Base-by-base conservation (phyloP, 2,329 filamentous ascomycete species). In the Cladosporium austrohemisphaericum region DNA sequence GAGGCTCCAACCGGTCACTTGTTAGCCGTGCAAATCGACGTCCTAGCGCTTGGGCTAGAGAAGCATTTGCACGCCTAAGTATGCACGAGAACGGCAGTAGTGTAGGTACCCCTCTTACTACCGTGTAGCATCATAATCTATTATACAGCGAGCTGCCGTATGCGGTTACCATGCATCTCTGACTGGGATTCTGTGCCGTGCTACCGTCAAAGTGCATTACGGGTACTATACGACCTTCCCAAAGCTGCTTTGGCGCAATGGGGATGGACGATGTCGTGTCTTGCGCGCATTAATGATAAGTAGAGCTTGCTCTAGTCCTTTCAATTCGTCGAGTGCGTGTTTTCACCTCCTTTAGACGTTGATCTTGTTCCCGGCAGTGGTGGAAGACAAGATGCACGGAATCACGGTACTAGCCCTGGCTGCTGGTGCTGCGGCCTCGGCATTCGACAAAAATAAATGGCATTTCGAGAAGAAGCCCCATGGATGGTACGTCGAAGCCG, bases 401-500 rank as follows among this genome's bases (percentile, higher is more conserved):
- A 23, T 45, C 9, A 8, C 35, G 20, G 31, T 31, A 35, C 20
- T 45, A 20, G 31, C 41, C 20, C n/a, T 45, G 20, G 41, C 31
- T 22, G 41, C 41, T 18, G 41, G 41, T 20, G 41, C 41, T 6
- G 41, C 41, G 29, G 41, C 41, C 14, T 45, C 41, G 29, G 29
- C 41, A 10, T 33, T 45, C 22, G 41, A 45, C n/a, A 45, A 45
- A 31, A 35, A 35, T 25, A 45, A 45, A 45, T 45, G 41, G 41
- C 41, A 45, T 26, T 45, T 25, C 10, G 29, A 45, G 13, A 35
- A 35, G 29, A 45, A 45, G 31, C 41, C 41, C 10, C 41, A 45
- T 45, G 41, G 41, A 45, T 45, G 41, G 41, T 45, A 45, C 22
- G 41, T 45, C 26, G n/a, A n/a, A n/a, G n/a, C n/a, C n/a, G n/a